A percentile compares a stretch with the other conserved stretches of the same genome.
phyloP scores from a whole-genome alignment of 345 rosid species.

The Psidium guajava region DNA sequence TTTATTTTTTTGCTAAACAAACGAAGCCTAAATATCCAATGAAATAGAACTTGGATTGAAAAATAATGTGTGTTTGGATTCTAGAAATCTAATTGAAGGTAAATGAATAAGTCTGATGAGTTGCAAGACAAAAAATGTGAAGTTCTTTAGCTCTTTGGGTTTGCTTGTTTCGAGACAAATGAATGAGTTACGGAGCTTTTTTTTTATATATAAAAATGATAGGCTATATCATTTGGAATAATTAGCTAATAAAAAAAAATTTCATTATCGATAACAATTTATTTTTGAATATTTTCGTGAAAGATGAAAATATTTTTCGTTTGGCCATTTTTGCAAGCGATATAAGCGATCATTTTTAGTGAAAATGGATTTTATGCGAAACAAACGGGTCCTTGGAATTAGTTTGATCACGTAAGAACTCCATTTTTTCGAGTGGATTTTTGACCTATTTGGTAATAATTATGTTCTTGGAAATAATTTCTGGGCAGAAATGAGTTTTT shows the following conservation, averaged over 20 bases:
- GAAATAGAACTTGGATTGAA: neutral
- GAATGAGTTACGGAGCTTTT: too few species aligned
- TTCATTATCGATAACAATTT: too few species aligned
- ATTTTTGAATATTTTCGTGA: too few species aligned
- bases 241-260: too few species aligned
- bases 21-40: too few species aligned
- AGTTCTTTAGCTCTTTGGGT: neutral
- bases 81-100: neutral
- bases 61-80: neutral
- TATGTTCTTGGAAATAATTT: too few species aligned
- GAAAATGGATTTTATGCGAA: neutral
- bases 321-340: rapidly evolving
- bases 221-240: neutral
- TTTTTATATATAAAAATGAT: neutral
- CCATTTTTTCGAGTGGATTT: neutral
- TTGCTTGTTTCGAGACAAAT: too few species aligned
- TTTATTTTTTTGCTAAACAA: too few species aligned
- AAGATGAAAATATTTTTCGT: rapidly evolving
- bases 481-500: too few species aligned
- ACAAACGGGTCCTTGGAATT: neutral
- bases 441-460: too few species aligned
- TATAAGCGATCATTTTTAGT: rapidly evolving
- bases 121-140: rapidly evolving
- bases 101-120: neutral
- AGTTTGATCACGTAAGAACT: neutral